Evolutionary conservation across 441 rosid species (phyloP).

Genomic region (Viola pubescens): DNA sequence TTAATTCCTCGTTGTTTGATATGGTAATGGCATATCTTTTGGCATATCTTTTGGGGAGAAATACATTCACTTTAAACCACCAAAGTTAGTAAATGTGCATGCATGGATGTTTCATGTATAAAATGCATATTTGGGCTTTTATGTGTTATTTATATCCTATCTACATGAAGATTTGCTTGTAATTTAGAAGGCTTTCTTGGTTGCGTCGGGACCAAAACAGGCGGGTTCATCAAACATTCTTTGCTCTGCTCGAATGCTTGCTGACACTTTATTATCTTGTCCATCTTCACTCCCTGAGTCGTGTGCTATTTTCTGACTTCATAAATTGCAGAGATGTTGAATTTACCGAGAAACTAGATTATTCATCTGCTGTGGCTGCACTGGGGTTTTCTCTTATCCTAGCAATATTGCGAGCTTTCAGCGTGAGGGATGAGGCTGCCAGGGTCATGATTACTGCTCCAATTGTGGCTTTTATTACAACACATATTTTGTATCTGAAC

Average conservation of each 20-base stretch:
- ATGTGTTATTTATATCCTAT: neutral
- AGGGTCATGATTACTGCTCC: constrained; percentile 95
- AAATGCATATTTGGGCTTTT: neutral
- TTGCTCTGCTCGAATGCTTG: too few relatives aligned
- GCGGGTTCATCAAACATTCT: too few relatives aligned
- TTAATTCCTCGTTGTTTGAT: neutral
- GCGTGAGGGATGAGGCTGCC: constrained; percentile 66
- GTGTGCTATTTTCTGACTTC: constrained; percentile 16
- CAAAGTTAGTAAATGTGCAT: neutral
- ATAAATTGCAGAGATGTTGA: constrained; percentile 60
- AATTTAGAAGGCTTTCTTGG: too few relatives aligned
- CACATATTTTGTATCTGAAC: constrained; percentile 86
- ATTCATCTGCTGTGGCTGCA: constrained; percentile 80
- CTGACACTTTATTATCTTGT: neutral
- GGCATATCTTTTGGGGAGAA: neutral
- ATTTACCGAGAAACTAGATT: constrained; percentile 73
- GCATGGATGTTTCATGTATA: neutral
- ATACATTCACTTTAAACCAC: neutral
- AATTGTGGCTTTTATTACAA: constrained; percentile 64
- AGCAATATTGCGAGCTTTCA: constrained; percentile 63
- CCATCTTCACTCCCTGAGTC: constrained; percentile 1
- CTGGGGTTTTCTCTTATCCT: constrained; percentile 75
- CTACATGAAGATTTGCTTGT: too few relatives aligned
- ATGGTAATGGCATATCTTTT: neutral
- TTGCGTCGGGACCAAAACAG: too few relatives aligned